A percentile compares a stretch with the other conserved stretches of the same genome.
Evolutionary conservation across 1,284 basidiomycete genomes (phyloP).

Genomic region (Calocybe gambosa): DNA sequence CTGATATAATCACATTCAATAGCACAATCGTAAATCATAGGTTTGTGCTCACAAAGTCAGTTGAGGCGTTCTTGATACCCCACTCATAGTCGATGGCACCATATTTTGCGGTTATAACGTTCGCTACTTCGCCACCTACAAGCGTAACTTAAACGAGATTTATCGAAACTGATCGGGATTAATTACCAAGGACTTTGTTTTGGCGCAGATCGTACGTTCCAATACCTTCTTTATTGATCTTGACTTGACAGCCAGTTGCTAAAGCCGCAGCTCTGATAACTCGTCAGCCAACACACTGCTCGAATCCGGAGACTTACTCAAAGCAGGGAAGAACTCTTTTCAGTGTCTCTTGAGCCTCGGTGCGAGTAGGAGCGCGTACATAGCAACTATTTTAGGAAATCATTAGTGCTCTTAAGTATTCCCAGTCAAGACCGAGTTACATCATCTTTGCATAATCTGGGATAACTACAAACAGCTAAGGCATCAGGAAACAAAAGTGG

Average conservation of each 20-base stretch:
- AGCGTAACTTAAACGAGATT: background rate
- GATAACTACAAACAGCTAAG: conserved; percentile 47
- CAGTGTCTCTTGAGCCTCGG: conserved; percentile 50
- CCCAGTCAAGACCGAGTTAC: conserved; percentile 23
- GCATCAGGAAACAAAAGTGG: background rate
- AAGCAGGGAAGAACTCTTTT: conserved; percentile 65
- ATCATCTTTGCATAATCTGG: conserved; percentile 70
- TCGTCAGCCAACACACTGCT: background rate
- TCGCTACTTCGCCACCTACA: conserved; percentile 50
- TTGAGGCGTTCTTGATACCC: conserved; percentile 57
- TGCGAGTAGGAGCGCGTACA: conserved; percentile 64
- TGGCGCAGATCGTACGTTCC: conserved; percentile 58
- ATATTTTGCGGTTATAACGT: conserved; percentile 46
- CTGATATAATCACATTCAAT: conserved; percentile 26
- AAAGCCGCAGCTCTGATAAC: conserved; percentile 56
- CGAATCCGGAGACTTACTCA: conserved; percentile 40
- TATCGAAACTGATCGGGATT: background rate
- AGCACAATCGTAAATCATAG: background rate
- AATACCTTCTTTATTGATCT: conserved; percentile 32
- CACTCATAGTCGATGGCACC: conserved; percentile 47
- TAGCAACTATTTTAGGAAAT: conserved; percentile 39
- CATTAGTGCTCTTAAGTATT: too few relatives aligned
- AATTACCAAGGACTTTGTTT: conserved; percentile 51
- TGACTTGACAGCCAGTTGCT: conserved; percentile 64
- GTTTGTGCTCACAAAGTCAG: conserved; percentile 56